Percentiles rank a stretch among this genome's conserved stretches.
Conservation (phyloP, 2,329 filamentous ascomycete genomes). For the Penicillium freii region DNA sequence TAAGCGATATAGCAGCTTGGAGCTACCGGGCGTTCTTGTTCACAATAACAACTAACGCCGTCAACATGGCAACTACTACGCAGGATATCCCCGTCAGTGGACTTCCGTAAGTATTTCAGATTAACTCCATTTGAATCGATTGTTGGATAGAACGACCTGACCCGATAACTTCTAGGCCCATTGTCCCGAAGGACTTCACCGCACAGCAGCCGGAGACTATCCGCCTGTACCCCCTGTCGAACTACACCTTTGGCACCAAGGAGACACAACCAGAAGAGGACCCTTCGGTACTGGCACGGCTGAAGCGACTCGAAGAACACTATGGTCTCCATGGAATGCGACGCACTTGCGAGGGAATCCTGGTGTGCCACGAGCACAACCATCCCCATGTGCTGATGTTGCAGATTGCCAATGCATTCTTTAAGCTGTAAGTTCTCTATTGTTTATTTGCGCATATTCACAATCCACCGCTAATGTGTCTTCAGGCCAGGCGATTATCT, state of each 20-base stretch:
- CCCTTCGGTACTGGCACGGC: slow-evolving; percentile 84
- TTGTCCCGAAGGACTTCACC: slow-evolving; percentile 79
- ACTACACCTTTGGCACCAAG: slow-evolving; percentile 98
- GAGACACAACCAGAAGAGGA: slow-evolving; percentile 98
- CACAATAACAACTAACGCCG: not conserved
- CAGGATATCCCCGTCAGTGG: not conserved
- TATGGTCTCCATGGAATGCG: slow-evolving; percentile 92
- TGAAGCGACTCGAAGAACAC: slow-evolving; percentile 94
- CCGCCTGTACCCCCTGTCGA: slow-evolving; percentile 88
- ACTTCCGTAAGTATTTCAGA: slow-evolving; percentile 47
- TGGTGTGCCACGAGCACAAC: slow-evolving; percentile 98
- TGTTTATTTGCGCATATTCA: not conserved
- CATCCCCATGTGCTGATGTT: slow-evolving; percentile 98
- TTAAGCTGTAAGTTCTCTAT: slow-evolving; percentile 69
- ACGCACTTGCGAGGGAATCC: slow-evolving; percentile 91
- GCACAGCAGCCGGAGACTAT: slow-evolving; percentile 86
- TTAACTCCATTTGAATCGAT: not conserved
- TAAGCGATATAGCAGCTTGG: not conserved
- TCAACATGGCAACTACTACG: not conserved
- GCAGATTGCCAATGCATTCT: slow-evolving; percentile 98
- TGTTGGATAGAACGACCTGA: slow-evolving; percentile 6
- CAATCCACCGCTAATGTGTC: slow-evolving; percentile 1
- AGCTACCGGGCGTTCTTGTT: not conserved
- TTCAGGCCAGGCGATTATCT: slow-evolving; percentile 85
- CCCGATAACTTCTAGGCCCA: slow-evolving; percentile 53